Base-by-base conservation (phyloP, 371 early-diverging fungal species). In the Mortierella sp. region DNA sequence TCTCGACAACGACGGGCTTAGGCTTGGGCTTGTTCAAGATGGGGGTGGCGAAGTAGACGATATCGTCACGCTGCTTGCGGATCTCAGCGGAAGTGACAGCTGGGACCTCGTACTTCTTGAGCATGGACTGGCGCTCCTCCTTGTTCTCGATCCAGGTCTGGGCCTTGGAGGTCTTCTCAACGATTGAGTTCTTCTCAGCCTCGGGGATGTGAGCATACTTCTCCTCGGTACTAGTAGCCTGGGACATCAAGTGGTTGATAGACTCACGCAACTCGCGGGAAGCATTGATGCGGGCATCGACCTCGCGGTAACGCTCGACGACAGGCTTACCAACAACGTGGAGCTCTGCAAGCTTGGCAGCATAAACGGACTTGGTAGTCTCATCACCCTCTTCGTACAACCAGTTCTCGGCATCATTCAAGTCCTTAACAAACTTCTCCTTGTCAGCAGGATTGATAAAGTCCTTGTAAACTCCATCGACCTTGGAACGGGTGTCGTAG, bases 331-430 rank as follows among this genome's bases (percentile, higher is more conserved):
- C 97, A 58, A 90, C 86, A 72, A 89, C 90, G 90, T 92, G 92
- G 76, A 98, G 92, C 26, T 86, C 90, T 0, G 85, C 88, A 35
- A 98, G 87, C 88, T 96, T 97, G 80, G 91, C 91, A 35, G 87
- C 85, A 80, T 96, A 98, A 51, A 93, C 94, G 35, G 92, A 92
- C 89, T 96, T 96, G 83, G 95, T 89, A 40, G 94, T 91, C 73
- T 95, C 96, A 77, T 96, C 97, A 57, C 97, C 99, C 74, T 98
- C 97, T 58, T 92, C 95, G 88, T 98, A 98, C 76, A 98, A 91
- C 99, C 99, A 98, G 83, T 97, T 94, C 89, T 98, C 99, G 68
- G 92, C 91, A 32, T 86, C 92, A 76, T 89, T 93, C 66, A 97
- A 87, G 45, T 89, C 87, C 57, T 75, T 66, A 67, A 89, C 75